phyloP scores from a whole-genome alignment of 2,329 filamentous ascomycete species.

The Byssothecium circinans region DNA sequence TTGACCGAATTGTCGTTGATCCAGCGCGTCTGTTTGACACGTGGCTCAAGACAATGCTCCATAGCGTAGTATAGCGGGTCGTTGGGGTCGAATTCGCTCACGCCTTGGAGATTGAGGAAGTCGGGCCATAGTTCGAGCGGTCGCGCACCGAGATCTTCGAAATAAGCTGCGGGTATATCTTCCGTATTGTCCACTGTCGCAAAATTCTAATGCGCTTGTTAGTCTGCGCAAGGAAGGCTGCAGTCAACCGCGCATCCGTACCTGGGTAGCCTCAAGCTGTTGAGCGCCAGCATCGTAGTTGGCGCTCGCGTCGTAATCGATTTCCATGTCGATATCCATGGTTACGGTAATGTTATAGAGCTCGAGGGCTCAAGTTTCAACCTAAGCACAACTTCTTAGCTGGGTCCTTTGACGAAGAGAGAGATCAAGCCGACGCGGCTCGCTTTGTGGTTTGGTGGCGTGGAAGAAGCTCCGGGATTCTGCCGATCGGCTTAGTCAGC shows the following conservation, averaged over 20 bases:
- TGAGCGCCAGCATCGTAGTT: slow-evolving; percentile 21
- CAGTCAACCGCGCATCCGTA: slow-evolving; percentile 12
- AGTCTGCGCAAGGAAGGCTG: slow-evolving; percentile 3
- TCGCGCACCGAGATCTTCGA: slow-evolving; percentile 32
- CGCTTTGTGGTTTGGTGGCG: neutral
- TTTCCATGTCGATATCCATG: slow-evolving; percentile 41
- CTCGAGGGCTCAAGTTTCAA: neutral
- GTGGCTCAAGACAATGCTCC: slow-evolving; percentile 65
- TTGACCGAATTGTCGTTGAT: slow-evolving; percentile 93
- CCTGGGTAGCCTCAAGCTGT: slow-evolving; percentile 27
- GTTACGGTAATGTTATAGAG: neutral
- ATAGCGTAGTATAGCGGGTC: slow-evolving; percentile 76
- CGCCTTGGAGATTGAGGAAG: slow-evolving; percentile 82
- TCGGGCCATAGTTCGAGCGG: slow-evolving; percentile 46
- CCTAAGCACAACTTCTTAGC: neutral
- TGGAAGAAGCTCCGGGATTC: neutral
- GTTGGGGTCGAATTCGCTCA: slow-evolving; percentile 78
- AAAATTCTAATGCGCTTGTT: neutral
- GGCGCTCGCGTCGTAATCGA: slow-evolving; percentile 31
- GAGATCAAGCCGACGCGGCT: neutral
- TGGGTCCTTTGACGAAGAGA: neutral
- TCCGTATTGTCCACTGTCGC: slow-evolving; percentile 12
- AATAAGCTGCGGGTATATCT: slow-evolving; percentile 38
- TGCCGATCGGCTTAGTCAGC: neutral
- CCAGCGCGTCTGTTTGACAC: slow-evolving; percentile 72